A percentile compares a stretch with the other conserved stretches of the same genome.
Conservation (phyloP, 2,329 filamentous ascomycete species). For the Sarocladium oryzae region DNA sequence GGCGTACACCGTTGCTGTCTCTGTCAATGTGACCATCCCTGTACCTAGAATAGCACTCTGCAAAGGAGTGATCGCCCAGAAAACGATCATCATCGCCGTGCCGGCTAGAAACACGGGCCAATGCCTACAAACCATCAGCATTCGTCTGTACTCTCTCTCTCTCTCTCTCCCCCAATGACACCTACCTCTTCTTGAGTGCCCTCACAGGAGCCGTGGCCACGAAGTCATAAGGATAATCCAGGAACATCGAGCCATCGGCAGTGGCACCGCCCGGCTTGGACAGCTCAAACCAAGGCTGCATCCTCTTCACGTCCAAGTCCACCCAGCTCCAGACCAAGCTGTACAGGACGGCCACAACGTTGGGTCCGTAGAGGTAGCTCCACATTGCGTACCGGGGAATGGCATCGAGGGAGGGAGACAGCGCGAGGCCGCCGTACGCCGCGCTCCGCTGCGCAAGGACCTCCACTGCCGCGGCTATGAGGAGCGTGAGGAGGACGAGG, state of each 20-base stretch:
- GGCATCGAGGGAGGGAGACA: constrained; percentile 17
- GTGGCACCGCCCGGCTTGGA: constrained; percentile 37
- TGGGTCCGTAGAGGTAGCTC: constrained; percentile 46
- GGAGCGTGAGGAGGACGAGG: constrained; percentile 29
- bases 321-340: constrained; percentile 54
- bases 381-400: constrained; percentile 31
- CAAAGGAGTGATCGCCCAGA: constrained; percentile 48
- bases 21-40: constrained; percentile 18
- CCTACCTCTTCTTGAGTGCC: constrained; percentile 23
- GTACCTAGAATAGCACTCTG: constrained; percentile 49
- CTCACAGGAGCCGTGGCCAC: constrained; percentile 24
- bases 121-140: constrained; percentile 29
- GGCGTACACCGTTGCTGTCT: neutral
- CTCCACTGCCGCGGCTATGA: constrained; percentile 38
- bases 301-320: constrained; percentile 50
- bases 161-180: too few species aligned
- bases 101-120: constrained; percentile 46
- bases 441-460: constrained; percentile 33
- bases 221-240: constrained; percentile 45
- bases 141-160: too few species aligned
- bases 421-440: constrained; percentile 31
- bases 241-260: constrained; percentile 38
- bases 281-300: constrained; percentile 55
- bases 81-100: constrained; percentile 41
- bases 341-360: constrained; percentile 46